Base-by-base conservation (phyloP, 176 grass and related monocot species). In the Oryza longistaminata region DNA sequence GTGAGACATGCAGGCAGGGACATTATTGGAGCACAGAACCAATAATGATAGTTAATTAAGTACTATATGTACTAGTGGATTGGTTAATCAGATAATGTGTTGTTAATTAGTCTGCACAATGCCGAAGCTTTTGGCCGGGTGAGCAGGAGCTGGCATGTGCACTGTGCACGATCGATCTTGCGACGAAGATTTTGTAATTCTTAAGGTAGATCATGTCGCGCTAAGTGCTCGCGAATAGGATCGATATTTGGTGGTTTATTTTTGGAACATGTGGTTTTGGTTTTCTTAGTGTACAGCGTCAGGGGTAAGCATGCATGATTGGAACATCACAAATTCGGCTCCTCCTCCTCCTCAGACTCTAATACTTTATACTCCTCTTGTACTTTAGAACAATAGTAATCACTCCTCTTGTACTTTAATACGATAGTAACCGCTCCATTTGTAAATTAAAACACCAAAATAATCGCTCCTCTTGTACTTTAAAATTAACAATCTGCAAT, bases 21-120 rank as follows among this genome's bases (percentile, higher is more conserved):
- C 73, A 67, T 66, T 24, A 64, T 73, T 53, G 67, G 69, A 73
- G 79, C 45, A 27, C 45, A 27, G 44, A 78, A 73, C 78, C 53
- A 58, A 58, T 21, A 45, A 62, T 21, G 13, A 34, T 64, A 17
- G 9, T 9, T 44, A 71, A 72, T 77, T 85, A 44, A 37, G 65
- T 73, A 29, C 39, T 14, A 15, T 15, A 16, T 42, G 64, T 7
- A 40, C 39, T 40, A 43, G 9, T 39, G 24, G 85, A 27, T 81
- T 80, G 34, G 60, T 31, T 33, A 48, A 21, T n/a, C 16, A 21
- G 19, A 58, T 21, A 64, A 33, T 46, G 11, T 58, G 19, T 8
- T 0, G 71, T 31, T 11, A 14, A 31, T 31, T 31, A 3, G 10
- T 22, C 73, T 64, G 40, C 34, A 35, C 34, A 35, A 35, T 35